phyloP scores from a whole-genome alignment of 164 flowering plant genomes.

The Dillenia turbinata region DNA sequence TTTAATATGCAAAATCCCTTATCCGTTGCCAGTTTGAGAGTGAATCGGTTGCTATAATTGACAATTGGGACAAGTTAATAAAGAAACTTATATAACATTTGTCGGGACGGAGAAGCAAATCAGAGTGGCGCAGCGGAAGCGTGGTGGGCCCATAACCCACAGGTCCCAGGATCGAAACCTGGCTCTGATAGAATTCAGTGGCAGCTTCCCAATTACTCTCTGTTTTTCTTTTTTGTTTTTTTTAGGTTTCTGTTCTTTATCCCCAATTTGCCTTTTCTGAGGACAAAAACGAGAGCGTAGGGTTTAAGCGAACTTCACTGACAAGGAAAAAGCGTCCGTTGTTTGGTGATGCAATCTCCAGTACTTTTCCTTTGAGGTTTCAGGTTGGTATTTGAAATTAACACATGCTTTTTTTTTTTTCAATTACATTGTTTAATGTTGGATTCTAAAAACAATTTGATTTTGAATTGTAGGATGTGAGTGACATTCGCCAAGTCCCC shows the following conservation, averaged over 20 bases:
- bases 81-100: no score
- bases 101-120: no score
- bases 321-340: slow-evolving; percentile 31
- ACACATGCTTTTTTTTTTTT: not conserved
- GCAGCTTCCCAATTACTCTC: no score
- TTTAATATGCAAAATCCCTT: no score
- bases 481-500: slow-evolving; percentile 78
- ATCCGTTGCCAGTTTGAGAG: no score
- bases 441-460: not conserved
- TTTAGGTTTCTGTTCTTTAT: no score
- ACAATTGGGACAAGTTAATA: no score
- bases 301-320: no score
- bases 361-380: slow-evolving; percentile 55
- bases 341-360: slow-evolving; percentile 71
- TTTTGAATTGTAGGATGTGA: slow-evolving; percentile 56
- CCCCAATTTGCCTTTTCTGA: no score
- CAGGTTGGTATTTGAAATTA: slow-evolving; percentile 34
- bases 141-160: slow-evolving; percentile 99
- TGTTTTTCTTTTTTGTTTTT: no score
- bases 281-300: no score
- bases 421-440: not conserved
- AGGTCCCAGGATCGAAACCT: slow-evolving; percentile 95
- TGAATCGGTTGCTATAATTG: no score
- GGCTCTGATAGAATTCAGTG: slow-evolving; percentile 50
- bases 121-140: slow-evolving; percentile 99